Base-by-base conservation (phyloP, 441 rosid species). In the Macaranga tanarius region DNA sequence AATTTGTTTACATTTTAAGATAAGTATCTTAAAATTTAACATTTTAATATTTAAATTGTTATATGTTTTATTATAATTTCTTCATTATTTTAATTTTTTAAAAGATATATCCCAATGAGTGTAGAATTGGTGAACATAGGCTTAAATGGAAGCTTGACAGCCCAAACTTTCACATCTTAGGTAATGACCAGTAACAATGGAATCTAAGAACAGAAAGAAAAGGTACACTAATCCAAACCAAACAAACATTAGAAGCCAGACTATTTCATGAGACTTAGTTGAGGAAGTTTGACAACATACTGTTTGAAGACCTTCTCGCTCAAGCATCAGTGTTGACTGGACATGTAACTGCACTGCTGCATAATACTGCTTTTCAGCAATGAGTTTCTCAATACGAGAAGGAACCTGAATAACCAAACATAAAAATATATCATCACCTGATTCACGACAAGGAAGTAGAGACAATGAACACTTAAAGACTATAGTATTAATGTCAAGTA, bases 251-350 rank as follows among this genome's bases (percentile, higher is more conserved):
- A 5, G 25, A 23, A 28, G 57, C 62, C n/a, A 61, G 31, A 31
- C 42, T 19, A 10, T 40, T 73, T 56, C 59, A 47, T 47, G 38
- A 40, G 34, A 52, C 23, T 57, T 47, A 40, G 19, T 10, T 8
- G n/a, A 56, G 31, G 59, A 60, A 74, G 52, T 38, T 60, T 71
- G 69, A 73, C 67, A 84, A 73, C 82, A 72, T 88, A 96, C 99
- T 82, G 87, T 86, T 83, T 93, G 98, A 79, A 96, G 98, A 77
- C 99, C 98, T 86, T 96, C 98, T 70, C 98, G 88, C 84, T 96
- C 98, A 72, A 96, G 98, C 98, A 96, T 93, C 83, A 92, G 74
- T 61, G 91, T 57, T 50, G 97, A 96, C 64, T 91, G 98, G 78
- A 84, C 88, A 77, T 85, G 93, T 84, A 90, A 79, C 80, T 96